Percentiles rank a stretch among this genome's conserved stretches.
phyloP scores from a whole-genome alignment of 176 grass and related monocot species.

The Thinopyrum elongatum region DNA sequence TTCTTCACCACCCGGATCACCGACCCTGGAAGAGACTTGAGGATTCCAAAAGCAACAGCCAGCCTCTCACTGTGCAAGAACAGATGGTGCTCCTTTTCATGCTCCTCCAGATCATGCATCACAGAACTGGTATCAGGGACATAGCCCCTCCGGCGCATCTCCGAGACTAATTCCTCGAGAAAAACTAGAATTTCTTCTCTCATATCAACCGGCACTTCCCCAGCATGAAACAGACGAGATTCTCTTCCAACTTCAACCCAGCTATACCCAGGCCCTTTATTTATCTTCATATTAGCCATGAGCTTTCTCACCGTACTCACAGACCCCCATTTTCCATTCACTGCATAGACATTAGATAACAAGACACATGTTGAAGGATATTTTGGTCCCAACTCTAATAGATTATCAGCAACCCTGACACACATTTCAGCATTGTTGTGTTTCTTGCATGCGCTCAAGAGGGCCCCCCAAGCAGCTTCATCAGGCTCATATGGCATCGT shows the following conservation, averaged over 20 bases:
- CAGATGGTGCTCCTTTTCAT: conserved; percentile 84
- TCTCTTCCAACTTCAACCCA: conserved; percentile 68
- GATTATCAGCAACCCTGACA: conserved; percentile 59
- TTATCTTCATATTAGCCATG: conserved; percentile 57
- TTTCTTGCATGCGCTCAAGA: conserved; percentile 86
- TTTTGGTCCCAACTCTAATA: conserved; percentile 63
- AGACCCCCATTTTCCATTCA: conserved; percentile 65
- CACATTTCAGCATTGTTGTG: conserved; percentile 61
- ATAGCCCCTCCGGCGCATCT: conserved; percentile 83
- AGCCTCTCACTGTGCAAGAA: conserved; percentile 88
- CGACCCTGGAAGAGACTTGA: conserved; percentile 57
- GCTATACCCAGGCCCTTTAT: conserved; percentile 74
- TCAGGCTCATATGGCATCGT: conserved; percentile 74
- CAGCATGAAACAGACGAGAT: conserved; percentile 61
- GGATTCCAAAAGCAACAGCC: conserved; percentile 74
- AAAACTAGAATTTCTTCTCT: conserved; percentile 60
- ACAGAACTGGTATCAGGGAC: conserved; percentile 77
- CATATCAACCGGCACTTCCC: conserved; percentile 54
- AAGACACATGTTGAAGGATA: conserved; percentile 83
- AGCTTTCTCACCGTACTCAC: conserved; percentile 62
- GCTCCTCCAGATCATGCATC: conserved; percentile 94
- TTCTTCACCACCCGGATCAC: conserved; percentile 80
- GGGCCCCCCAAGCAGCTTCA: conserved; percentile 66
- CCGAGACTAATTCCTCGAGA: conserved; percentile 44
- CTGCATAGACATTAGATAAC: conserved; percentile 82